Conservation (phyloP, 129 eudicot genomes). For the Pseudognaphalium luteoalbum region DNA sequence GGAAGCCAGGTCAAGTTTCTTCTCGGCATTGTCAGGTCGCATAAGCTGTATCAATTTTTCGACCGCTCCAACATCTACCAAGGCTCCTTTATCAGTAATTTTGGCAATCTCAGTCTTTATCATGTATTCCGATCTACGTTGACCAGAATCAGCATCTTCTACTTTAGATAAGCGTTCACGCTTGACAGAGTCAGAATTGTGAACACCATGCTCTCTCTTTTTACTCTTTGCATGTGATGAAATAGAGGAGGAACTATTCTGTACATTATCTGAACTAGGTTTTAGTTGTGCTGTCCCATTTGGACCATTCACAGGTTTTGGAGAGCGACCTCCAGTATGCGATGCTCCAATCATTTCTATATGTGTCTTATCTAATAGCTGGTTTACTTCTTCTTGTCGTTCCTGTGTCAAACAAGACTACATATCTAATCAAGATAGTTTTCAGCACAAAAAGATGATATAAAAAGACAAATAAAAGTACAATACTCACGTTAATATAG, state of each 20-base stretch:
- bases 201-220: slow-evolving; percentile 69
- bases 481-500: slow-evolving; percentile 67
- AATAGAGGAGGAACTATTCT: slow-evolving; percentile 50
- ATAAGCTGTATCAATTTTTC: slow-evolving; percentile 57
- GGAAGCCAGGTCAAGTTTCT: slow-evolving; percentile 45
- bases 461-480: background rate
- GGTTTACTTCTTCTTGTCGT: slow-evolving; percentile 80
- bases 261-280: slow-evolving; percentile 63
- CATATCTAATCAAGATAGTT: slow-evolving; percentile 34
- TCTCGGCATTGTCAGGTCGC: slow-evolving; percentile 51
- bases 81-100: slow-evolving; percentile 81
- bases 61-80: slow-evolving; percentile 53
- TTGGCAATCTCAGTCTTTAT: slow-evolving; percentile 72
- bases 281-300: slow-evolving; percentile 55
- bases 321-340: slow-evolving; percentile 81
- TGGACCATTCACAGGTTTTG: slow-evolving; percentile 62
- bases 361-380: slow-evolving; percentile 56
- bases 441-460: slow-evolving; percentile 9
- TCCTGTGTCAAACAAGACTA: slow-evolving; percentile 50
- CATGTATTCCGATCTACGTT: slow-evolving; percentile 45
- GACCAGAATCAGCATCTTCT: slow-evolving; percentile 66
- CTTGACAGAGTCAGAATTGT: slow-evolving; percentile 49
- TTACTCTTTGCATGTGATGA: slow-evolving; percentile 72
- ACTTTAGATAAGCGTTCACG: slow-evolving; percentile 51
- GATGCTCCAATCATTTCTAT: slow-evolving; percentile 67